Conservation (phyloP, 2,329 filamentous ascomycete genomes). For the Kalmusia sp. region DNA sequence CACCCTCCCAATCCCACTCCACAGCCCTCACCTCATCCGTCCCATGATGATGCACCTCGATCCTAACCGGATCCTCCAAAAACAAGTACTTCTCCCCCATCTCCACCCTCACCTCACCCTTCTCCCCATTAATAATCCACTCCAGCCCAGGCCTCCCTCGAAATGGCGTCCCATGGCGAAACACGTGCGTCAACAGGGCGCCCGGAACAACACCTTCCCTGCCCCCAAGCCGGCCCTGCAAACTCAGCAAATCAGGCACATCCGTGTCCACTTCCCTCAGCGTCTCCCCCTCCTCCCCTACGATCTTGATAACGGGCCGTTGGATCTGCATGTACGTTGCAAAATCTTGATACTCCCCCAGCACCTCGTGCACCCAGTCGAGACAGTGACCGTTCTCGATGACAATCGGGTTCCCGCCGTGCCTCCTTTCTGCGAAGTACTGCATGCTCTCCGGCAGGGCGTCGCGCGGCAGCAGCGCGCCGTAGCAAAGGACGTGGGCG, state of each 20-base stretch:
- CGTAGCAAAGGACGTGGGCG: conserved; percentile 21
- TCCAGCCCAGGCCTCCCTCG: conserved; percentile 17
- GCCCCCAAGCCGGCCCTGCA: conserved; percentile 42
- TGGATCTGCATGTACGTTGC: conserved; percentile 26
- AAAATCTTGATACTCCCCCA: conserved; percentile 23
- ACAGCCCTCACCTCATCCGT: conserved; percentile 36
- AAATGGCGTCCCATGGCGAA: conserved; percentile 24
- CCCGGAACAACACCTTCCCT: conserved; percentile 12
- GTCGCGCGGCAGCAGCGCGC: conserved; percentile 17
- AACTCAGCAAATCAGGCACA: conserved; percentile 55
- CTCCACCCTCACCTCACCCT: conserved; percentile 21
- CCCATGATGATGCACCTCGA: conserved; percentile 33
- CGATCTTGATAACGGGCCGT: conserved; percentile 15
- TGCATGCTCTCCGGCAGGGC: conserved; percentile 16
- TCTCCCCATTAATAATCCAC: conserved; percentile 25
- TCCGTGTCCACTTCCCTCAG: conserved; percentile 35
- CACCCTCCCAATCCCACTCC: conserved; percentile 53
- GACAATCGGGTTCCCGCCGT: conserved; percentile 24
- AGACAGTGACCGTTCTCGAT: conserved; percentile 30
- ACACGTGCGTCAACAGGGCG: conserved; percentile 16
- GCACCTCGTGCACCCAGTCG: conserved; percentile 25
- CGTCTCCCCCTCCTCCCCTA: conserved; percentile 7
- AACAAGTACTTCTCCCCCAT: conserved; percentile 6
- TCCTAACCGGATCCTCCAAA: conserved; percentile 24
- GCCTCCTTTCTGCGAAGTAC: conserved; percentile 24